Conservation (phyloP, 306 rosid genomes). For the Sindora glabra region DNA sequence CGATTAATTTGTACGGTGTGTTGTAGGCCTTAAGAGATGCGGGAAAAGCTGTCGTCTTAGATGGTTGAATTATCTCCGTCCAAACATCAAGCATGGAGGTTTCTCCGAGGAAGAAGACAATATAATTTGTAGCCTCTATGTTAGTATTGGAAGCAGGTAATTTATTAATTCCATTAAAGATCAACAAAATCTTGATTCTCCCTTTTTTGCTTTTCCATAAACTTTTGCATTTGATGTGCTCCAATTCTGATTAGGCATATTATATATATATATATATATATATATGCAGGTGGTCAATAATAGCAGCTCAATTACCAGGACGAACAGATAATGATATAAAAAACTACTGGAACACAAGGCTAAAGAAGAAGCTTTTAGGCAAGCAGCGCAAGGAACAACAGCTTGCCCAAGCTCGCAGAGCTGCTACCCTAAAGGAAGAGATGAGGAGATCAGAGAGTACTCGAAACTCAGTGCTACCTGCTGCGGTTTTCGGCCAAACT, state of each 20-base stretch:
- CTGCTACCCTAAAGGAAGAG: constrained; percentile 35
- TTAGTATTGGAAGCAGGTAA: constrained; percentile 95
- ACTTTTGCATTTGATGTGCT: not conserved
- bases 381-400: constrained; percentile 63
- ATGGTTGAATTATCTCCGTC: constrained; percentile 94
- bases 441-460: constrained; percentile 36
- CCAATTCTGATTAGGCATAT: no score
- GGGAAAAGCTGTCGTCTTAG: constrained; percentile 96
- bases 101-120: constrained; percentile 95
- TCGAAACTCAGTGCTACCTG: constrained; percentile 5
- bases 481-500: constrained; percentile 15
- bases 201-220: not conserved
- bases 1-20: no score
- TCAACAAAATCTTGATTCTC: no score
- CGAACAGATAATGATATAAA: constrained; percentile 92
- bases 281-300: constrained; percentile 81
- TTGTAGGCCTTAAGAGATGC: constrained; percentile 90
- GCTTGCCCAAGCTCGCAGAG: constrained; percentile 38
- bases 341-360: constrained; percentile 94
- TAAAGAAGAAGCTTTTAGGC: constrained; percentile 89
- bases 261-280: no score
- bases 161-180: no score
- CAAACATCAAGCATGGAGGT: constrained; percentile 89
- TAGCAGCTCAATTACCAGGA: constrained; percentile 92
- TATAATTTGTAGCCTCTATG: constrained; percentile 82